A percentile compares a stretch with the other conserved stretches of the same genome.
These are phyloP conservation scores for Chrysosporium queenslandicum DNA, from an alignment of 2,329 filamentous ascomycete genomes.

Conservation along the genomic window DNA sequence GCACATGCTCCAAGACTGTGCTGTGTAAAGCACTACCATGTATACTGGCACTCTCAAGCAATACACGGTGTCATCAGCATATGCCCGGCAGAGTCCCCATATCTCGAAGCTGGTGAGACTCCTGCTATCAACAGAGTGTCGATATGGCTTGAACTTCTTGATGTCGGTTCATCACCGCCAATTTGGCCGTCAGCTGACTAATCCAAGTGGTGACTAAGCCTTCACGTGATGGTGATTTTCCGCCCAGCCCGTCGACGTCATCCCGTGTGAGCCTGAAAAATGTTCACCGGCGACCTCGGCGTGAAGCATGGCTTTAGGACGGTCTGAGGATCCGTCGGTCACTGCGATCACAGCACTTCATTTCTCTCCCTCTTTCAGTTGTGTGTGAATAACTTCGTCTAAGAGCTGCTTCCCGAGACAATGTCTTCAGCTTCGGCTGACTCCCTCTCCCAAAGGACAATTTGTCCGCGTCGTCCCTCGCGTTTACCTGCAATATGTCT, in stretches of 20 bases:
- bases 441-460: neutral
- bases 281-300: neutral
- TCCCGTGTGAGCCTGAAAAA: conserved; percentile 1
- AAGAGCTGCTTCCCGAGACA: neutral
- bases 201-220: no score
- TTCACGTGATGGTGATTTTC: neutral
- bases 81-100: no score
- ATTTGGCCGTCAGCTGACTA: no score
- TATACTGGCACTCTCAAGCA: no score
- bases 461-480: neutral
- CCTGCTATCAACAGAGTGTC: no score
- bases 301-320: neutral
- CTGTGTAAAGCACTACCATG: no score
- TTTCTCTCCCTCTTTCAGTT: neutral
- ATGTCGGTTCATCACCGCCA: no score
- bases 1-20: neutral
- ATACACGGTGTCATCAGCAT: no score
- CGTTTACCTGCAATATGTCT: conserved; percentile 54
- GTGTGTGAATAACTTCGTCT: neutral
- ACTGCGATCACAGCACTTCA: neutral
- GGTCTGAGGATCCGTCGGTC: neutral
- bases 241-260: conserved; percentile 9
- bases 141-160: no score
- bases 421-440: neutral
- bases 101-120: no score